A percentile compares a stretch with the other conserved stretches of the same genome.
Evolutionary conservation across 2,329 filamentous ascomycete genomes (phyloP).

Genomic region (Pseudogymnoascus sp.): DNA sequence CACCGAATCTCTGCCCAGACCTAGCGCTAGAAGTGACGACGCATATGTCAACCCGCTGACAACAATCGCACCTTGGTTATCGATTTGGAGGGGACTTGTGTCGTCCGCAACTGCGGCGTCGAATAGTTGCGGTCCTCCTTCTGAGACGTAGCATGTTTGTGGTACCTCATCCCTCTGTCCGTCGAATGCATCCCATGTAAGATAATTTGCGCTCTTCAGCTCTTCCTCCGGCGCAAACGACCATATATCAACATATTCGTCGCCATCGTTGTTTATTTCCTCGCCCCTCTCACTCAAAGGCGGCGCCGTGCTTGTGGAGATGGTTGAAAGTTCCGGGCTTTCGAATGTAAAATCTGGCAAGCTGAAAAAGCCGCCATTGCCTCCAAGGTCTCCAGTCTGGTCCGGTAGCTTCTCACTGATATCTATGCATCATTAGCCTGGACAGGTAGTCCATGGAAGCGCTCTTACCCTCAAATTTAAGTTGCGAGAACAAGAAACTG

Average conservation of each 20-base stretch:
- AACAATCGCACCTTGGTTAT: constrained; percentile 33
- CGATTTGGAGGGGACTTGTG: constrained; percentile 33
- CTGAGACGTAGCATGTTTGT: constrained; percentile 51
- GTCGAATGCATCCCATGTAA: constrained; percentile 63
- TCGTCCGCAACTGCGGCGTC: constrained; percentile 48
- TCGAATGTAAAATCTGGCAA: constrained; percentile 22
- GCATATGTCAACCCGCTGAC: constrained; percentile 43
- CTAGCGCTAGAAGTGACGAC: constrained; percentile 54
- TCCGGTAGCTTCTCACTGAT: constrained; percentile 21
- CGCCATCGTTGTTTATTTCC: constrained; percentile 16
- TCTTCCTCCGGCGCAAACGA: constrained; percentile 30
- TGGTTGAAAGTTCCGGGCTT: constrained; percentile 7
- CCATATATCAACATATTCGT: constrained; percentile 37
- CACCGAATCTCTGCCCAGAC: constrained; percentile 62
- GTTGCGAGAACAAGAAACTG: constrained; percentile 24
- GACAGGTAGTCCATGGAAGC: neutral
- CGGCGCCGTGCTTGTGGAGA: neutral
- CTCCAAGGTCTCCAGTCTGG: neutral
- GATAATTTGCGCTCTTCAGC: constrained; percentile 34
- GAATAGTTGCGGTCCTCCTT: constrained; percentile 57
- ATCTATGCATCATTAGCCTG: constrained; percentile 16
- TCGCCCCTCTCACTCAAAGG: constrained; percentile 6
- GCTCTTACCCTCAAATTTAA: constrained; percentile 22
- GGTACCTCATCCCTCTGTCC: constrained; percentile 31
- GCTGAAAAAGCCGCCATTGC: constrained; percentile 22